These are phyloP conservation scores for Themeda triandra DNA, from an alignment of 176 grass and related monocot species.

Conservation along the genomic window DNA sequence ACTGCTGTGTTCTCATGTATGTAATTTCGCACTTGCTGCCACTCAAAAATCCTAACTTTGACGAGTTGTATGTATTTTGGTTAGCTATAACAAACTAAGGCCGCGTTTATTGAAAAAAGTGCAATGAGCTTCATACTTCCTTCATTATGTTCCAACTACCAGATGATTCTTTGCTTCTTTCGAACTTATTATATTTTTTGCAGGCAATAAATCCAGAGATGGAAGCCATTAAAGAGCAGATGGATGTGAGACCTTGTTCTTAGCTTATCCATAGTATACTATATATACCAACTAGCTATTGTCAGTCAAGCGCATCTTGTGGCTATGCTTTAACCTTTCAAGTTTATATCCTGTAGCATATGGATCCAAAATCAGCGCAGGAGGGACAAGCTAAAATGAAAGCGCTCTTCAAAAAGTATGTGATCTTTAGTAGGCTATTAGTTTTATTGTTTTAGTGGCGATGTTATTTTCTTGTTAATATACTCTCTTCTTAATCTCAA, in stretches of 20 bases:
- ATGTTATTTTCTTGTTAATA: constrained; percentile 16
- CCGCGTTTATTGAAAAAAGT: no score
- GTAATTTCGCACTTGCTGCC: background rate
- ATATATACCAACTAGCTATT: constrained; percentile 7
- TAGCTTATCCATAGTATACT: constrained; percentile 18
- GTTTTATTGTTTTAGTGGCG: constrained; percentile 3
- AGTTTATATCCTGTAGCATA: constrained; percentile 41
- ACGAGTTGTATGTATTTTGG: background rate
- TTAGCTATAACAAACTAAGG: no score
- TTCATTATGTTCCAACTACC: constrained; percentile 4
- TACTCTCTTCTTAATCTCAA: background rate
- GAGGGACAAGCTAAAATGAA: constrained; percentile 55
- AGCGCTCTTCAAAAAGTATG: constrained; percentile 70
- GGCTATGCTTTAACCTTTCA: constrained; percentile 29
- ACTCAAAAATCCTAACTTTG: background rate
- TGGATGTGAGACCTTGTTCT: constrained; percentile 54
- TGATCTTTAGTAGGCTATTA: constrained; percentile 5
- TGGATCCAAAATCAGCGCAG: constrained; percentile 40
- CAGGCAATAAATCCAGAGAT: constrained; percentile 78
- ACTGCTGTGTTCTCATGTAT: background rate
- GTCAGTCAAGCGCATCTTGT: constrained; percentile 2
- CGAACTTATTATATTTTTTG: constrained; percentile 31
- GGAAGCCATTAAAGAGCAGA: constrained; percentile 59
- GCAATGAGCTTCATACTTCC: constrained; percentile 14
- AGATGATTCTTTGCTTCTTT: constrained; percentile 17